Evolutionary conservation across 73 alveolate species (phyloP).

Genomic region (Symbiodinium natans): DNA sequence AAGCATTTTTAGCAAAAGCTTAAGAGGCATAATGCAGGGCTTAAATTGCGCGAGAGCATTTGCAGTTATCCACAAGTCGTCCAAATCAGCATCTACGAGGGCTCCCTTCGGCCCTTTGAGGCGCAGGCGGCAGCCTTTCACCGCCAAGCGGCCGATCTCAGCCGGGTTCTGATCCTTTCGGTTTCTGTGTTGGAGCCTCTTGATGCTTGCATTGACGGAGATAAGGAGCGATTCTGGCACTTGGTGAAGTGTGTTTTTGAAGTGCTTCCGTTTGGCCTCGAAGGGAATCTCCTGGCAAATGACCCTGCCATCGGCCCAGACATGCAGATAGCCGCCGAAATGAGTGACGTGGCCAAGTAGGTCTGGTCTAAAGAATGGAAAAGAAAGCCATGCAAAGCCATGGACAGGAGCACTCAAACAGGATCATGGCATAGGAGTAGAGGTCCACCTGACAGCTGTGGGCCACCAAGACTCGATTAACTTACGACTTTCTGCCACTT

Average conservation of each 20-base stretch:
- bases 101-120: not conserved
- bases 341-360: too few species aligned
- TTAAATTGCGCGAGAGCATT: not conserved
- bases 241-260: too few species aligned
- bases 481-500: not conserved
- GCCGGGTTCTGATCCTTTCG: slow-evolving; percentile 71
- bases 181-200: too few species aligned
- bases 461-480: not conserved
- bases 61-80: not conserved
- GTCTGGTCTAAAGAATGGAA: too few species aligned
- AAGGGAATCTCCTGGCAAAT: slow-evolving; percentile 87
- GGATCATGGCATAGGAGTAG: slow-evolving; percentile 83
- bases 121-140: slow-evolving; percentile 82
- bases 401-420: slow-evolving; percentile 18
- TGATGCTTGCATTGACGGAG: too few species aligned
- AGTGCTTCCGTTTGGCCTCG: slow-evolving; percentile 21
- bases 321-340: too few species aligned
- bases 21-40: not conserved
- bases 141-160: slow-evolving; percentile 66
- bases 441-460: slow-evolving; percentile 41
- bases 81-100: not conserved
- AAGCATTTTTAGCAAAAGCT: not conserved
- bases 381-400: not conserved
- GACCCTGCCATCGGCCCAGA: slow-evolving; percentile 47
- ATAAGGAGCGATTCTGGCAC: too few species aligned